Evolutionary conservation across 2,329 filamentous ascomycete species (phyloP).

Genomic region (Xylogone sp.): DNA sequence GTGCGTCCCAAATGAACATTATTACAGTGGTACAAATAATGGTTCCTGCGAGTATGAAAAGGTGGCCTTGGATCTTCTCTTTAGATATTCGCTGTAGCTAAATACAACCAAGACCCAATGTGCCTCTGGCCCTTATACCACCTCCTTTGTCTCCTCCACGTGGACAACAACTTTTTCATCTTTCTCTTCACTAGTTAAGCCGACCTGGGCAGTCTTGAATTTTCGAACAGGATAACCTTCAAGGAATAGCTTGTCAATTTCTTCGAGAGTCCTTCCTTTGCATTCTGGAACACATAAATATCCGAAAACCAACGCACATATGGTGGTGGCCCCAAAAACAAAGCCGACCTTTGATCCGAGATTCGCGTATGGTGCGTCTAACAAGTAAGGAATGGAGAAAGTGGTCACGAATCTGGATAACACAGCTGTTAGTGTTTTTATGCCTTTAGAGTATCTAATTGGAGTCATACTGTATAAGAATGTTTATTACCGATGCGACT

Average conservation of each 20-base stretch:
- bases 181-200: too few species aligned
- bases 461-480: neutral
- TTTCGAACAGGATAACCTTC: constrained; percentile 11
- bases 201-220: constrained; percentile 4
- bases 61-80: too few species aligned
- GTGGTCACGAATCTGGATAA: constrained; percentile 23
- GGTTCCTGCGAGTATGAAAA: too few species aligned
- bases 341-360: constrained; percentile 36
- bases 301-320: constrained; percentile 18
- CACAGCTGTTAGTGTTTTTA: neutral
- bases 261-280: constrained; percentile 33
- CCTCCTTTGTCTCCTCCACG: too few species aligned
- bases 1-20: too few species aligned
- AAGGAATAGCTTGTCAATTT: constrained; percentile 30
- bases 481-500: neutral
- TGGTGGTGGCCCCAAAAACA: constrained; percentile 29
- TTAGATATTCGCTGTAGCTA: too few species aligned
- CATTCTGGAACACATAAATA: constrained; percentile 35
- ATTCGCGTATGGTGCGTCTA: constrained; percentile 30
- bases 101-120: too few species aligned
- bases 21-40: too few species aligned
- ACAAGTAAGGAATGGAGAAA: constrained; percentile 32
- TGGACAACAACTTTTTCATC: too few species aligned
- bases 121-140: too few species aligned
- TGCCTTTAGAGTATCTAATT: neutral